phyloP scores from a whole-genome alignment of 2,329 filamentous ascomycete genomes.

The Arthrobotrys iridis region DNA sequence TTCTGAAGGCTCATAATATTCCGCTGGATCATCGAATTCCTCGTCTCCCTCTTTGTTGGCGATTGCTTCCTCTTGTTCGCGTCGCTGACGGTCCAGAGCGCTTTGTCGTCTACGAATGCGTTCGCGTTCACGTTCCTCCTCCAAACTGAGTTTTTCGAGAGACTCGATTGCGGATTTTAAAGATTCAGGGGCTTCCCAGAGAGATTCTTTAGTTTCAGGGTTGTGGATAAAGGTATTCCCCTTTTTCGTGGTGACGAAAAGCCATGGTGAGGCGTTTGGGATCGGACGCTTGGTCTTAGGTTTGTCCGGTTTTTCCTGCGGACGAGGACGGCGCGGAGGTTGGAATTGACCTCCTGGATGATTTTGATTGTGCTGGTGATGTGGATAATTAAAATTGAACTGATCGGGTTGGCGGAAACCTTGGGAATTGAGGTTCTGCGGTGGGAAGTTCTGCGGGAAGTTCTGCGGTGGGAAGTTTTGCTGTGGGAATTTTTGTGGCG shows the following conservation, averaged over 20 bases:
- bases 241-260: slow-evolving; percentile 91
- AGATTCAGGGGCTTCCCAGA: slow-evolving; percentile 92
- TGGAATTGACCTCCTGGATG: slow-evolving; percentile 21
- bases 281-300: slow-evolving; percentile 83
- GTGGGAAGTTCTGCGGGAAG: not conserved
- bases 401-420: slow-evolving; percentile 53
- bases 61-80: slow-evolving; percentile 48
- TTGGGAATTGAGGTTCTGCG: slow-evolving; percentile 23
- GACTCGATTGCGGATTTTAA: slow-evolving; percentile 80
- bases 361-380: slow-evolving; percentile 20
- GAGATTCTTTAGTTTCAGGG: slow-evolving; percentile 82
- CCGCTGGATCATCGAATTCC: slow-evolving; percentile 58
- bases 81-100: slow-evolving; percentile 42
- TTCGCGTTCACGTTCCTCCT: slow-evolving; percentile 55
- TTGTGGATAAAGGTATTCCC: slow-evolving; percentile 92
- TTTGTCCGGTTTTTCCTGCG: slow-evolving; percentile 69
- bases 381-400: slow-evolving; percentile 34
- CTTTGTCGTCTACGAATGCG: slow-evolving; percentile 43
- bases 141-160: slow-evolving; percentile 67
- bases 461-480: slow-evolving; percentile 7
- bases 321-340: slow-evolving; percentile 51
- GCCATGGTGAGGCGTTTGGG: slow-evolving; percentile 84
- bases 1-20: slow-evolving; percentile 31
- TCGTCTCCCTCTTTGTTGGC: slow-evolving; percentile 53
- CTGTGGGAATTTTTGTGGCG: not conserved